These are phyloP conservation scores for Cnidoscolus chayamansa DNA, from an alignment of 441 rosid species.

Conservation along the genomic window DNA sequence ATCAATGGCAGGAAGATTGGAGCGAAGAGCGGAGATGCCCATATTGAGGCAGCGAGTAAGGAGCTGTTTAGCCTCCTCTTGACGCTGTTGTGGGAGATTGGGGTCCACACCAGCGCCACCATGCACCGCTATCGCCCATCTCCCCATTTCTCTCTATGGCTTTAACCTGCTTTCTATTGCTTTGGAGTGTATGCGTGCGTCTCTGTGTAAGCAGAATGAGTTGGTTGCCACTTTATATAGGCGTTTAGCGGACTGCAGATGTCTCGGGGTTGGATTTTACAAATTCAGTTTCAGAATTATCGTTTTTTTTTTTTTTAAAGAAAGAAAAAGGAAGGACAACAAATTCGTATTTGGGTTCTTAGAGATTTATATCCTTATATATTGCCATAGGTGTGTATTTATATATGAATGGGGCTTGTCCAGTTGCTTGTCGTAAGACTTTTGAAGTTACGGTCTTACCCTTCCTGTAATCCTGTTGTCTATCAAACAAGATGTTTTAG, in stretches of 20 bases:
- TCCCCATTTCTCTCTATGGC: conserved; percentile 45
- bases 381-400: no score
- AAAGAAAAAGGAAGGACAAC: no score
- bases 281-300: no score
- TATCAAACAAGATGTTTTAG: no score
- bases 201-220: not conserved
- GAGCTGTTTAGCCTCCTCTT: conserved; percentile 78
- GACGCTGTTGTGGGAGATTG: conserved; percentile 69
- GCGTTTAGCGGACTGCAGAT: conserved; percentile 24
- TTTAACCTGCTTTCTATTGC: conserved; percentile 5
- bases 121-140: conserved; percentile 96
- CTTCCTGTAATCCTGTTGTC: no score
- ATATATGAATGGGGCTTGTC: no score
- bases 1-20: conserved; percentile 72
- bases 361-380: no score
- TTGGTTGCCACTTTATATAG: conserved; percentile 17
- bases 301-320: no score
- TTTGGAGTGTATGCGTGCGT: not conserved
- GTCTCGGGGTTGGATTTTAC: no score
- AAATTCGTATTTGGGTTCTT: no score
- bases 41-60: conserved; percentile 80
- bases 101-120: conserved; percentile 99
- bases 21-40: conserved; percentile 78
- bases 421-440: no score
- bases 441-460: no score